Evolutionary conservation across 164 flowering plant species (phyloP).

Genomic region (Dillenia turbinata): DNA sequence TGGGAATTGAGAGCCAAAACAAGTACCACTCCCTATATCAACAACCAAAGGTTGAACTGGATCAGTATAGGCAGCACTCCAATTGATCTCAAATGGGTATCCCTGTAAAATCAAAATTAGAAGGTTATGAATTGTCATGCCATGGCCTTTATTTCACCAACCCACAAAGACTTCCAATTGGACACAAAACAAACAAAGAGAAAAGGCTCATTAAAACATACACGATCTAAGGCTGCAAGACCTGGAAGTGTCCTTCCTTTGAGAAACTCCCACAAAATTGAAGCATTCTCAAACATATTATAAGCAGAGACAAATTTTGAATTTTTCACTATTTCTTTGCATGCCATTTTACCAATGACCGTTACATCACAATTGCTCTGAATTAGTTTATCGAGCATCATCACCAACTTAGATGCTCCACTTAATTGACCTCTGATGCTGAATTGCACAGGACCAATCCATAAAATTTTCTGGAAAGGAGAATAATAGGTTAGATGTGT

Average conservation of each 20-base stretch:
- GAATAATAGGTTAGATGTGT: no score
- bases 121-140: slow-evolving; percentile 3
- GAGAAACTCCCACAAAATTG: slow-evolving; percentile 76
- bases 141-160: no score
- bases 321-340: slow-evolving; percentile 27
- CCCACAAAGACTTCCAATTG: no score
- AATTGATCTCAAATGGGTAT: slow-evolving; percentile 61
- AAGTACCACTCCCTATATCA: slow-evolving; percentile 89
- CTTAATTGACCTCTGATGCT: slow-evolving; percentile 16
- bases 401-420: slow-evolving; percentile 49
- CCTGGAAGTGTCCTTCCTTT: slow-evolving; percentile 78
- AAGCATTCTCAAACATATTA: slow-evolving; percentile 47
- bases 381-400: slow-evolving; percentile 36
- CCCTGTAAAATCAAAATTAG: slow-evolving; percentile 46
- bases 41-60: slow-evolving; percentile 68
- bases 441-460: slow-evolving; percentile 77
- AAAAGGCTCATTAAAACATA: slow-evolving; percentile 23
- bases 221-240: slow-evolving; percentile 72
- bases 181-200: not conserved
- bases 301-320: slow-evolving; percentile 22
- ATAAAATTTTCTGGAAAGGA: slow-evolving; percentile 53
- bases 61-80: slow-evolving; percentile 50
- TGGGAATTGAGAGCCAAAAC: slow-evolving; percentile 1
- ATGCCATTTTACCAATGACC: slow-evolving; percentile 59
- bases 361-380: slow-evolving; percentile 44